Conservation (phyloP, 495 filamentous ascomycete genomes). For the Neurospora sublineolata region DNA sequence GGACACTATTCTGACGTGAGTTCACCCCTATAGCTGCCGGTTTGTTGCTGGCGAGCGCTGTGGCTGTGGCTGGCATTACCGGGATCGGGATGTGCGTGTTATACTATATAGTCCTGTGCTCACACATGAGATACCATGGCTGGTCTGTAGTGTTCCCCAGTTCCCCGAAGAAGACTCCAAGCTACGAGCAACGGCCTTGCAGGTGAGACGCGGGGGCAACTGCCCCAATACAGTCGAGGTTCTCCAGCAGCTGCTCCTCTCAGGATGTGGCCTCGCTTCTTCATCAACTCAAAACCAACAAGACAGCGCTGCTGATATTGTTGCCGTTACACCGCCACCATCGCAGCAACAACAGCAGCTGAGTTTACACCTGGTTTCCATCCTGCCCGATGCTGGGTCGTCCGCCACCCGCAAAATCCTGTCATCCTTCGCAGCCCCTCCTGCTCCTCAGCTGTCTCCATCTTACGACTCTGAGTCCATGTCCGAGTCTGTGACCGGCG, state of each 20-base stretch:
- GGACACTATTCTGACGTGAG: constrained; percentile 56
- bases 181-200: constrained; percentile 48
- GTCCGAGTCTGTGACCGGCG: constrained; percentile 9
- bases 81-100: not conserved
- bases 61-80: not conserved
- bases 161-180: constrained; percentile 64
- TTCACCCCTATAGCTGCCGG: not conserved
- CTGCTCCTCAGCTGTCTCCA: not conserved
- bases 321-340: not conserved
- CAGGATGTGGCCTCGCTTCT: not conserved
- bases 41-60: not conserved
- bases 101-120: constrained; percentile 4
- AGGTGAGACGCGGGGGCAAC: constrained; percentile 58
- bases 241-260: constrained; percentile 44
- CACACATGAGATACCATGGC: constrained; percentile 10
- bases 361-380: constrained; percentile 29
- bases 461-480: not conserved
- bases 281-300: not conserved
- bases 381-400: constrained; percentile 22
- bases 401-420: constrained; percentile 26
- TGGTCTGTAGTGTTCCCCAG: constrained; percentile 43
- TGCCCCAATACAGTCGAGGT: constrained; percentile 61
- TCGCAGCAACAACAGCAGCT: constrained; percentile 1
- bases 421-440: constrained; percentile 26
- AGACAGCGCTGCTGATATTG: not conserved